phyloP scores from a whole-genome alignment of 1,139 yeast genomes.

The Yamadazyma mexicana region DNA sequence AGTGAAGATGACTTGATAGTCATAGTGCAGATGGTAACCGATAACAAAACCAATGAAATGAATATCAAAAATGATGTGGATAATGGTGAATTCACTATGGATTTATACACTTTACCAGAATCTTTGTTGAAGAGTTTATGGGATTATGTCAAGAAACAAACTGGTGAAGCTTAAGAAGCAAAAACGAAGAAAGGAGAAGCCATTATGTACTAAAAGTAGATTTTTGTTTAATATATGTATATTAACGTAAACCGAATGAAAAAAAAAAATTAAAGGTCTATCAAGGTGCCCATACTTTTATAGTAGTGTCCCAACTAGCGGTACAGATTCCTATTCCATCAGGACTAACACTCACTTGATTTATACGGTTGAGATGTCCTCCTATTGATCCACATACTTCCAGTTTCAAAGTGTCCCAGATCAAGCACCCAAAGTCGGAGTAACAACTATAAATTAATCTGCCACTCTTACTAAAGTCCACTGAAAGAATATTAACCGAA shows the following conservation, averaged over 20 bases:
- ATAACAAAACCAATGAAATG: slow-evolving; percentile 94
- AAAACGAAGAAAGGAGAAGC: no score
- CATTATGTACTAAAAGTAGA: slow-evolving; percentile 1
- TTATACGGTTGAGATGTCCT: slow-evolving; percentile 57
- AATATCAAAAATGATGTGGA: slow-evolving; percentile 94
- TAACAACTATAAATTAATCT: slow-evolving; percentile 74
- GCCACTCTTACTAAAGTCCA: slow-evolving; percentile 78
- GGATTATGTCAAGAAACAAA: slow-evolving; percentile 84
- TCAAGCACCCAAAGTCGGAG: slow-evolving; percentile 70
- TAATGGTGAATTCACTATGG: slow-evolving; percentile 97
- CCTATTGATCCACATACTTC: slow-evolving; percentile 61
- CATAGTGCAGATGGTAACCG: slow-evolving; percentile 97
- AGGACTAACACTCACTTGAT: slow-evolving; percentile 65
- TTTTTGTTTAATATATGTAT: slow-evolving; percentile 8
- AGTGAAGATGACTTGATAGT: slow-evolving; percentile 91
- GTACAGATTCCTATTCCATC: slow-evolving; percentile 77
- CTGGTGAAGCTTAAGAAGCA: slow-evolving; percentile 32
- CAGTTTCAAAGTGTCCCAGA: slow-evolving; percentile 77
- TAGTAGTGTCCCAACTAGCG: slow-evolving; percentile 69
- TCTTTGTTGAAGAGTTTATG: slow-evolving; percentile 86
- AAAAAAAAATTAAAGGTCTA: no score
- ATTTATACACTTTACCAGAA: slow-evolving; percentile 90
- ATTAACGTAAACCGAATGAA: slow-evolving; percentile 1
- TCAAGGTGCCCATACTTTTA: slow-evolving; percentile 55
- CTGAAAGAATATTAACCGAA: slow-evolving; percentile 47